These are phyloP conservation scores for Coemansia aciculifera DNA, from an alignment of 192 early-diverging fungal species.

Conservation along the genomic window DNA sequence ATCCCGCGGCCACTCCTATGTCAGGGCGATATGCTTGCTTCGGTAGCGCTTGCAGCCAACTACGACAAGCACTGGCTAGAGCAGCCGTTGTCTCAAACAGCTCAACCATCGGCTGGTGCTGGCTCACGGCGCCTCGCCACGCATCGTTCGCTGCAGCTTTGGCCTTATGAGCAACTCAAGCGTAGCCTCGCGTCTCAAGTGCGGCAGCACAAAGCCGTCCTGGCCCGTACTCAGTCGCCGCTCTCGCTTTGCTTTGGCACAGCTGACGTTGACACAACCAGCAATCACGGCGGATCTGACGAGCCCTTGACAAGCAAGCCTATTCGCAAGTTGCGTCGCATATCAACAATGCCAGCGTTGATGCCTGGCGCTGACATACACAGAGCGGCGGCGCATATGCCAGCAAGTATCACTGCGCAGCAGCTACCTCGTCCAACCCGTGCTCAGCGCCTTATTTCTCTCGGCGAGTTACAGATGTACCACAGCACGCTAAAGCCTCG, in stretches of 20 bases:
- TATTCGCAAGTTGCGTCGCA: conserved; percentile 22
- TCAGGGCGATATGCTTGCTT: conserved; percentile 31
- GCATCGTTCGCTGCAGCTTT: conserved; percentile 20
- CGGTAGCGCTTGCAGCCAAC: neutral
- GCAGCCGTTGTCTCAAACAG: neutral
- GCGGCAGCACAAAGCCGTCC: neutral
- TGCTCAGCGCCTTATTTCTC: conserved; percentile 14
- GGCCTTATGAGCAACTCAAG: conserved; percentile 24
- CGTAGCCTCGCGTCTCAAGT: conserved; percentile 21
- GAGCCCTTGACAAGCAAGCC: conserved; percentile 1
- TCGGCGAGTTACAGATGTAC: conserved; percentile 19
- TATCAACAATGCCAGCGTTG: conserved; percentile 34
- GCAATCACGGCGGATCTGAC: neutral
- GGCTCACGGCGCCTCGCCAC: neutral
- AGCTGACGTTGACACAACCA: neutral
- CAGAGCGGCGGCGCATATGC: neutral
- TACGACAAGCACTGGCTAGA: neutral
- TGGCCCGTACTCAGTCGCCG: conserved; percentile 10
- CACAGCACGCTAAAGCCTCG: conserved; percentile 30
- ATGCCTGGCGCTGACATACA: neutral
- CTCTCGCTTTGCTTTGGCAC: conserved; percentile 10
- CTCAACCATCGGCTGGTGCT: neutral
- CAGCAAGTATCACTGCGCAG: neutral
- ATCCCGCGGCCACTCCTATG: conserved; percentile 32
- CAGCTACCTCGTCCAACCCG: neutral